These are phyloP conservation scores for Cochlearia excelsa DNA, from an alignment of 345 rosid genomes.

Conservation along the genomic window DNA sequence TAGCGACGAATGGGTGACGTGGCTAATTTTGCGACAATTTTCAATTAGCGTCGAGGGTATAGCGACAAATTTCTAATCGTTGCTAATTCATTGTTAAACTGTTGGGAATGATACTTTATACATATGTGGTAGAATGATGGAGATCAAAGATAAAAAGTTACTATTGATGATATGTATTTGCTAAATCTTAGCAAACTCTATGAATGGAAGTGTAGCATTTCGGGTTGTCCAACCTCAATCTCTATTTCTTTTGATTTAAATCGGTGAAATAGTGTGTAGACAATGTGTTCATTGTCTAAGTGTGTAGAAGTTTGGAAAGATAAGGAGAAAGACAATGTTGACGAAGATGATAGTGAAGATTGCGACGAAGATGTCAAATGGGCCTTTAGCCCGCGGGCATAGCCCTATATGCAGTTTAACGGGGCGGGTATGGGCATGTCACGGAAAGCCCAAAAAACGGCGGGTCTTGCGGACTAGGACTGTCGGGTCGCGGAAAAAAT, in stretches of 20 bases:
- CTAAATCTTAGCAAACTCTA: constrained; percentile 97
- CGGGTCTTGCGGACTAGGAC: too few species aligned
- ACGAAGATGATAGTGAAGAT: constrained; percentile 47
- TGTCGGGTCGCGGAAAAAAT: too few species aligned
- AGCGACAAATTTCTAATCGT: too few species aligned
- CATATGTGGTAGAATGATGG: constrained; percentile 98
- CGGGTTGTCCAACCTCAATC: constrained; percentile 56
- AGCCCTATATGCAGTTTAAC: too few species aligned
- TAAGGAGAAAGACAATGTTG: constrained; percentile 78
- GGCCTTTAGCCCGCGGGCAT: too few species aligned
- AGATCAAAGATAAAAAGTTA: constrained; percentile 77
- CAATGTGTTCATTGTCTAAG: constrained; percentile 38
- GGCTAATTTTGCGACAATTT: too few species aligned
- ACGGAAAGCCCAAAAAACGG: too few species aligned
- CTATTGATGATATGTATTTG: constrained; percentile 86
- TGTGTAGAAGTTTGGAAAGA: constrained; percentile 87
- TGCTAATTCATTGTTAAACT: too few species aligned
- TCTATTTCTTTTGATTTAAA: not conserved
- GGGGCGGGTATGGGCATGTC: too few species aligned
- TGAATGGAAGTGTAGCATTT: constrained; percentile 94
- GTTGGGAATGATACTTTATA: constrained; percentile 88
- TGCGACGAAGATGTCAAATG: too few species aligned
- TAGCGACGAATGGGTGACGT: too few species aligned
- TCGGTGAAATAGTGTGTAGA: not conserved
- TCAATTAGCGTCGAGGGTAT: too few species aligned